Conservation (phyloP, 495 filamentous ascomycete species). For the Glonium stellatum region DNA sequence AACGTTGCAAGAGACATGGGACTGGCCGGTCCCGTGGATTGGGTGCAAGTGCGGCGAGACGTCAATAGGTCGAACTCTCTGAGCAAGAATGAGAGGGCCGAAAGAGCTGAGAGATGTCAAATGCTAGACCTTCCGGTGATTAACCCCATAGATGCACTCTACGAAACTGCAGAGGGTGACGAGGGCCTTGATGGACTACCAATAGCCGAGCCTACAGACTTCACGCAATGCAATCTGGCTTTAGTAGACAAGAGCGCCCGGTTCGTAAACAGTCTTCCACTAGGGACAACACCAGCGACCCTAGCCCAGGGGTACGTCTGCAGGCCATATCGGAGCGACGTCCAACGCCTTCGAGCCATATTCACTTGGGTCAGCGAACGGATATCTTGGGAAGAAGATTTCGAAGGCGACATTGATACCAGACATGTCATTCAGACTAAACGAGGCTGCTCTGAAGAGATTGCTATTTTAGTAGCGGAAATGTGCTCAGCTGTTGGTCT, state of each 20-base stretch:
- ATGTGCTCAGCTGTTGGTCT: slow-evolving; percentile 93
- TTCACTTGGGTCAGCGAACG: slow-evolving; percentile 97
- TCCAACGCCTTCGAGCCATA: slow-evolving; percentile 85
- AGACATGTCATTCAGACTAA: slow-evolving; percentile 75
- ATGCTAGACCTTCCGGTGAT: slow-evolving; percentile 89
- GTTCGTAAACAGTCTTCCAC: slow-evolving; percentile 85
- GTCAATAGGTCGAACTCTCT: slow-evolving; percentile 91
- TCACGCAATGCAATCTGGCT: slow-evolving; percentile 64
- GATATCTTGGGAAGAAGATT: slow-evolving; percentile 92
- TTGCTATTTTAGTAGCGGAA: slow-evolving; percentile 77
- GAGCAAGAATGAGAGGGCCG: slow-evolving; percentile 76
- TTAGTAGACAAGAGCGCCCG: slow-evolving; percentile 94
- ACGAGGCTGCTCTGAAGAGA: slow-evolving; percentile 83
- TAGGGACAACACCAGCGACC: slow-evolving; percentile 73
- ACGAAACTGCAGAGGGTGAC: slow-evolving; percentile 80
- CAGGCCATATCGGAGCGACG: slow-evolving; percentile 88
- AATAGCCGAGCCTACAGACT: slow-evolving; percentile 77
- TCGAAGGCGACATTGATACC: slow-evolving; percentile 74
- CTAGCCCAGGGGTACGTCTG: slow-evolving; percentile 90
- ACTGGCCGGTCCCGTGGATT: slow-evolving; percentile 61
- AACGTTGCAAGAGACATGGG: slow-evolving; percentile 57
- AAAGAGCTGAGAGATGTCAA: slow-evolving; percentile 84
- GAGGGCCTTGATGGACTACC: slow-evolving; percentile 80
- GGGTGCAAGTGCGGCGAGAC: slow-evolving; percentile 92
- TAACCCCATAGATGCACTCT: slow-evolving; percentile 79